These are phyloP conservation scores for Balamuthia mandrillaris DNA, from an alignment of 208 protist species.

Conservation along the genomic window DNA sequence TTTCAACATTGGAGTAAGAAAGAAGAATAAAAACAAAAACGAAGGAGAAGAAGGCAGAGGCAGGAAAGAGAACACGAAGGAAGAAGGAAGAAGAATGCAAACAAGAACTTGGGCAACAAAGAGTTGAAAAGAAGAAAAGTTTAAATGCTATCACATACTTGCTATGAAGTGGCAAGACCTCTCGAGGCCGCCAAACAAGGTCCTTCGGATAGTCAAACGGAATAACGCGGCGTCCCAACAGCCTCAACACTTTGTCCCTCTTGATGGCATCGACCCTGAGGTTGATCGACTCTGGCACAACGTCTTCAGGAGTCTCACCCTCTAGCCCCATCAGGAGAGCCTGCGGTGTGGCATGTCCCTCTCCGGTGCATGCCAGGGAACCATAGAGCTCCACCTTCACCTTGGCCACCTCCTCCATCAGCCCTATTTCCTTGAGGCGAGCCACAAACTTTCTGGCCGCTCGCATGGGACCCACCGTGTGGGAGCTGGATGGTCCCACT, in stretches of 20 bases:
- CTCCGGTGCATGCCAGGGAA: conserved; percentile 54
- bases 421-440: too few relatives aligned
- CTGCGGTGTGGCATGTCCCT: conserved; percentile 48
- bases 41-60: conserved; percentile 30
- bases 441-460: too few relatives aligned
- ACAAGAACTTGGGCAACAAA: too few relatives aligned
- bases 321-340: conserved; percentile 48
- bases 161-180: too few relatives aligned
- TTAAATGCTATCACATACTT: too few relatives aligned
- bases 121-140: background rate
- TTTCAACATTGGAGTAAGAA: too few relatives aligned
- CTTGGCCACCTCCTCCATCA: background rate
- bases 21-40: conserved; percentile 46
- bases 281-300: conserved; percentile 26
- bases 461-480: conserved; percentile 59
- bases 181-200: too few relatives aligned
- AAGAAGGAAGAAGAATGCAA: background rate
- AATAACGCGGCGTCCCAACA: too few relatives aligned
- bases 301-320: background rate
- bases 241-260: conserved; percentile 38
- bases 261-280: conserved; percentile 37
- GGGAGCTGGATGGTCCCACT: conserved; percentile 53
- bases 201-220: too few relatives aligned
- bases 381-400: conserved; percentile 53
- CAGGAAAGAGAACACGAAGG: background rate